Conservation (phyloP, 345 rosid genomes). For the Litchi chinensis region DNA sequence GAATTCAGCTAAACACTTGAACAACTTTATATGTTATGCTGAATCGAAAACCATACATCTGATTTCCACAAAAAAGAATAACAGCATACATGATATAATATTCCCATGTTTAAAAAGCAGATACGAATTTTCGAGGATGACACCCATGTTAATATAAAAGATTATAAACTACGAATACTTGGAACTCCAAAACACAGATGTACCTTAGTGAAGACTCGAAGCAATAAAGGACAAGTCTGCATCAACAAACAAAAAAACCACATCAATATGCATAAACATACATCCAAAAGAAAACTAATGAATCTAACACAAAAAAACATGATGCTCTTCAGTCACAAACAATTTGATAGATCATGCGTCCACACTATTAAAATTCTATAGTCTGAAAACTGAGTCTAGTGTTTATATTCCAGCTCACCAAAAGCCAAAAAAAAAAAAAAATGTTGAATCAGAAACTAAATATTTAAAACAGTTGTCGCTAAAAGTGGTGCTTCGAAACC, state of each 20-base stretch:
- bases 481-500: slow-evolving; percentile 16
- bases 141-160: background rate
- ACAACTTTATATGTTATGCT: background rate
- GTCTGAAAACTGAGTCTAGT: background rate
- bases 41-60: background rate
- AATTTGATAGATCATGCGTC: background rate
- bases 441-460: background rate
- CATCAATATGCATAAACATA: background rate
- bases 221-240: slow-evolving; percentile 96
- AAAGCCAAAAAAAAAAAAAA: background rate
- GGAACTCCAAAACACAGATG: background rate
- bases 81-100: background rate
- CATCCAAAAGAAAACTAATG: background rate
- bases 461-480: background rate
- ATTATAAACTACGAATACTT: background rate
- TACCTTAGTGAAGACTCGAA: slow-evolving; percentile 96
- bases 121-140: background rate
- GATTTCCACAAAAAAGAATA: background rate
- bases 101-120: background rate
- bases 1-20: background rate
- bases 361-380: no score
- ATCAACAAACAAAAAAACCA: slow-evolving; percentile 11
- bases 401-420: background rate
- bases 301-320: background rate
- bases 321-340: background rate